Base-by-base conservation (phyloP, 1,284 basidiomycete species). In the Ceratobasidium sp. region DNA sequence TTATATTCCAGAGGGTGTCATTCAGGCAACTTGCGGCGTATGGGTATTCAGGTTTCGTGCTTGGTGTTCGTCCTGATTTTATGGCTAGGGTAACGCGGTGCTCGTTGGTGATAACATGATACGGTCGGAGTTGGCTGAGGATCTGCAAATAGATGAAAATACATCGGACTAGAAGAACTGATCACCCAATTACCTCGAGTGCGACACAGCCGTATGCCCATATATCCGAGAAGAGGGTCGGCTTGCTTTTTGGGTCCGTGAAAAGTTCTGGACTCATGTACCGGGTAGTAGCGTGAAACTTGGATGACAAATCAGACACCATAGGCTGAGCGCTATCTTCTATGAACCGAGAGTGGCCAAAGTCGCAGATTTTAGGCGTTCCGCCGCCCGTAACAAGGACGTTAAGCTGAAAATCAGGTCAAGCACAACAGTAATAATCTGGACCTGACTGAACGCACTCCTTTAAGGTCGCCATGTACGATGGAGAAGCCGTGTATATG, bases 221-320 rank as follows among this genome's bases (percentile, higher is more conserved):
- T 1, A 73, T 33, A 60, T 73, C 68, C 7, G 68, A 73, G 10
- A 45, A 45, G 4, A 49, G 2, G 2, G 68, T 60, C 2, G 68
- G 68, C 56, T 45, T 58, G 15, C 39, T 60, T 20, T 47, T 35
- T 33, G 56, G 56, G 10, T 60, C 54, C 1, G 37, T 60, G 28
- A 73, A 73, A 20, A 73, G 28, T 15, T 73, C 68, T 3, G 68
- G 68, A 26, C 68, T 73, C 68, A 73, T 73, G 26, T 73, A 73
- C 20, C 68, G 54, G 23, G 68, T 61, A 0, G 68, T 73, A 8
- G 68, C 68, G 26, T 73, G 68, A 35, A 73, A 73, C 39, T 31
- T 42, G 23, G 68, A 73, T 6, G 68, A 73, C 3, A 60, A 2
- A 17, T 73, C 68, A 17, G 68, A 60, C 15, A 56, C 28, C 4